Evolutionary conservation across 192 early-diverging fungal genomes (phyloP), one percentile per base, ranked within the genome.

Genomic region (Spinellus fusiger): DNA sequence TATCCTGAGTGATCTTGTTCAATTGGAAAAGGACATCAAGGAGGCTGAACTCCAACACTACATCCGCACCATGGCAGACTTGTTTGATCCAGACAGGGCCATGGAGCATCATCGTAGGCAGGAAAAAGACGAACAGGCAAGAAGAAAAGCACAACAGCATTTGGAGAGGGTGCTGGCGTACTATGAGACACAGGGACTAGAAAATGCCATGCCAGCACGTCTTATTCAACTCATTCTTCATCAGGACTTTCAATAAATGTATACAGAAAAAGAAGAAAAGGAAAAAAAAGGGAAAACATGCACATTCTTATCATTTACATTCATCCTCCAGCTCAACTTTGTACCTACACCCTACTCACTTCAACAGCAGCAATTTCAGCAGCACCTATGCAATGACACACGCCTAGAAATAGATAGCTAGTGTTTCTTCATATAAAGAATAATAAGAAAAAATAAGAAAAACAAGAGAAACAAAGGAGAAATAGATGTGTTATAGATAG

Each of bases 171-270:
- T 31, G 22, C 49, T 59, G 22, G 44, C 27, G 23, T 59, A 48
- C 46, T 59, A 59, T 48, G 49, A 38, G 26, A 59, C 6, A 20
- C 31, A 59, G 33, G 27, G 46, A 15, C 16, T 47, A 48, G 20
- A n/a, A 15, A 53, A 28, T 23, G 32, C 40, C 44, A 59, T 59
- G 57, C 49, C 57, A 3, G 57, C 57, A 48, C n/a, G 46, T 22
- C 40, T 59, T n/a, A 49, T 59, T 33, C 40, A 47, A 48, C 46
- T 59, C 27, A 47, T 59, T 27, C 57, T 59, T 48, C 15, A 59
- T 28, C 40, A 59, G 16, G 57, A 59, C 33, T 59, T 59, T 47
- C 44, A 47, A 58, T 34, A 37, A 37, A 22, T 20, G 23, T 4
- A 2, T 3, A 35, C n/a, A 54, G 33, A 54, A 6, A 44, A 6